These are phyloP conservation scores for Apiotrichum gamsii DNA, from an alignment of 1,284 basidiomycete species.

Conservation along the genomic window DNA sequence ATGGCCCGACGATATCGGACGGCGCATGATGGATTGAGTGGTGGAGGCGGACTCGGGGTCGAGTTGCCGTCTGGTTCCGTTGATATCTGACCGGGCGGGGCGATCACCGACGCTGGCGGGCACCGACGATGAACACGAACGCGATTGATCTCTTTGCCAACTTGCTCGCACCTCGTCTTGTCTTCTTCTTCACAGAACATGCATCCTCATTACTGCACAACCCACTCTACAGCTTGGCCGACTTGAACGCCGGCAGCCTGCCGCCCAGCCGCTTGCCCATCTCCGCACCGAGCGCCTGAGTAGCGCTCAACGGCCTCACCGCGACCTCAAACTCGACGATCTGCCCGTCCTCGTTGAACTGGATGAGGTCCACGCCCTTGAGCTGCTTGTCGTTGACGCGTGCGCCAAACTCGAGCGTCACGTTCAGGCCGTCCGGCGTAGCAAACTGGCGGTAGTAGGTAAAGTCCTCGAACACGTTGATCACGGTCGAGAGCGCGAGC, in stretches of 20 bases:
- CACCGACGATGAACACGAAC: no score
- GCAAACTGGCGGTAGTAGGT: conserved; percentile 15
- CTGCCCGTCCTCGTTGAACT: conserved; percentile 10
- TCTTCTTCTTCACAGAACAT: no score
- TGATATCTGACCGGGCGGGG: no score
- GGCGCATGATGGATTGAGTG: no score
- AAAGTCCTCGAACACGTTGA: conserved; percentile 15
- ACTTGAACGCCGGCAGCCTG: conserved; percentile 13
- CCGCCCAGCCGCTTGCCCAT: conserved; percentile 8
- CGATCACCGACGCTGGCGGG: no score
- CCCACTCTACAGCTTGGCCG: conserved; percentile 14
- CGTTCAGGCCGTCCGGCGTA: conserved; percentile 6
- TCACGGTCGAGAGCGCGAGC: conserved; percentile 11
- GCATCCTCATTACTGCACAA: no score
- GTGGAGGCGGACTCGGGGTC: no score
- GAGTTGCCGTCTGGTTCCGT: no score
- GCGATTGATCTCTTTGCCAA: no score
- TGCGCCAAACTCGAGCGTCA: conserved; percentile 16
- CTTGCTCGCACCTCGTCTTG: no score
- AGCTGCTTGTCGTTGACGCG: conserved; percentile 10
- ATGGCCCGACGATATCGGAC: no score
- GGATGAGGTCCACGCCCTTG: conserved; percentile 16
- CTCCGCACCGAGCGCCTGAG: conserved; percentile 11
- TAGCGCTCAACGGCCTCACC: conserved; percentile 13
- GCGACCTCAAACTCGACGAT: conserved; percentile 19